These are phyloP conservation scores for Nakazawaea sp. DNA, from an alignment of 805 yeast genomes.

Conservation along the genomic window DNA sequence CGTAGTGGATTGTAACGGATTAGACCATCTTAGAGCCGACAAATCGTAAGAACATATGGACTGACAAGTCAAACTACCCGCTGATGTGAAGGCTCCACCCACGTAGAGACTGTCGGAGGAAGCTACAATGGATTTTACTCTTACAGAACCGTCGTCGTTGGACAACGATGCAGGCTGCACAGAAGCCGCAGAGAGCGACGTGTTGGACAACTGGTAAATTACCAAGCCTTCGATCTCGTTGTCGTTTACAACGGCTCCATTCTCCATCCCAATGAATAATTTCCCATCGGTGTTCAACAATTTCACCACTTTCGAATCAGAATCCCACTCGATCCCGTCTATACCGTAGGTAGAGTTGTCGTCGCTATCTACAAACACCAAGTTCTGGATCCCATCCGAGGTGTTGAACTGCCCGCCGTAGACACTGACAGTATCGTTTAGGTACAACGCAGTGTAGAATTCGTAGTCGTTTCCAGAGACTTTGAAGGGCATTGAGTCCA, in stretches of 20 bases:
- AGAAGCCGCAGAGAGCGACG: slow-evolving; percentile 26
- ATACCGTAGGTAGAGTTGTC: slow-evolving; percentile 9
- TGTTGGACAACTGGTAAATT: slow-evolving; percentile 40
- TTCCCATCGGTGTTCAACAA: slow-evolving; percentile 30
- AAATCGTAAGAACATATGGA: slow-evolving; percentile 64
- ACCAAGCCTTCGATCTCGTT: slow-evolving; percentile 30
- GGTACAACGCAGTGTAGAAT: slow-evolving; percentile 29
- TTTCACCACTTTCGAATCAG: slow-evolving; percentile 15
- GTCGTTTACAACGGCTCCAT: slow-evolving; percentile 19
- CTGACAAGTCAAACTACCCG: slow-evolving; percentile 51
- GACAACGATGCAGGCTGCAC: slow-evolving; percentile 43
- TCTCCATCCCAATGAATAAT: slow-evolving; percentile 42
- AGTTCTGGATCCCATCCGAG: slow-evolving; percentile 13
- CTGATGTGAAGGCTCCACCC: slow-evolving; percentile 65
- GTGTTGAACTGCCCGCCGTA: slow-evolving; percentile 53
- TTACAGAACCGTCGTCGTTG: slow-evolving; percentile 26
- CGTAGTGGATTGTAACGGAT: slow-evolving; percentile 27
- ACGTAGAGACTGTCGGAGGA: slow-evolving; percentile 39
- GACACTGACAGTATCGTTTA: slow-evolving; percentile 43
- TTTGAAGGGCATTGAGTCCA: slow-evolving; percentile 19
- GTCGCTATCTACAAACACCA: slow-evolving; percentile 16
- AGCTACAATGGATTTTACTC: slow-evolving; percentile 33
- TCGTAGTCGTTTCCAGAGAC: slow-evolving; percentile 16
- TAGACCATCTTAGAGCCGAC: slow-evolving; percentile 45
- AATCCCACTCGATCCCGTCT: slow-evolving; percentile 15